Evolutionary conservation across 2,329 filamentous ascomycete genomes (phyloP).

Genomic region (Diaporthe citriasiana): DNA sequence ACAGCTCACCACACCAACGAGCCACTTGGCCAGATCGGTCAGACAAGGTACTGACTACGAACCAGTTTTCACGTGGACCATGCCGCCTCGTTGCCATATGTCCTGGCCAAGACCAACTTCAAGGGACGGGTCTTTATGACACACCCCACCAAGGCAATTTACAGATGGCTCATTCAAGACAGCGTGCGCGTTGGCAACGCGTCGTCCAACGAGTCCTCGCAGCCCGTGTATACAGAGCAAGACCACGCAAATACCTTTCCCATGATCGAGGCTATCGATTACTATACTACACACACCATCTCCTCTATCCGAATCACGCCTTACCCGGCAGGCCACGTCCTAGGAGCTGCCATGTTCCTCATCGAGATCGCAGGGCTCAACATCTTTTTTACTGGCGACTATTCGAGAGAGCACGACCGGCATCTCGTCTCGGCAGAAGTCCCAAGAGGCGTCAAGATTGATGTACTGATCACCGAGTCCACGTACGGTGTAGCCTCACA

Average conservation of each 20-base stretch:
- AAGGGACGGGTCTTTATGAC: slow-evolving; percentile 98
- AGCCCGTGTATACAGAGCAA: slow-evolving; percentile 93
- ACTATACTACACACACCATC: slow-evolving; percentile 97
- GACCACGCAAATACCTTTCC: slow-evolving; percentile 95
- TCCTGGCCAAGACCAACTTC: slow-evolving; percentile 98
- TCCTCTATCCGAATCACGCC: slow-evolving; percentile 97
- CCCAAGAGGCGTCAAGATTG: slow-evolving; percentile 89
- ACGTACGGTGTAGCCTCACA: slow-evolving; percentile 97
- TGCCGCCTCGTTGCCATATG: slow-evolving; percentile 97
- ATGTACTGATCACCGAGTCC: slow-evolving; percentile 97
- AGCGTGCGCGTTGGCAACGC: slow-evolving; percentile 89
- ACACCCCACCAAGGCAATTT: slow-evolving; percentile 98
- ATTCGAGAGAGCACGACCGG: slow-evolving; percentile 94
- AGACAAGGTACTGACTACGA: slow-evolving; percentile 44
- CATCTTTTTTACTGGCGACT: slow-evolving; percentile 97
- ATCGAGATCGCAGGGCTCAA: slow-evolving; percentile 98
- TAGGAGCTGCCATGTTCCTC: slow-evolving; percentile 98
- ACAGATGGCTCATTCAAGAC: slow-evolving; percentile 99
- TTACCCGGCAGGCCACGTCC: slow-evolving; percentile 96
- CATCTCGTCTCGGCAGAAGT: slow-evolving; percentile 96
- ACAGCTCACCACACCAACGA: background rate
- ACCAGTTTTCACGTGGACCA: slow-evolving; percentile 96
- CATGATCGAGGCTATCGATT: slow-evolving; percentile 96
- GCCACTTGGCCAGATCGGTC: slow-evolving; percentile 1
- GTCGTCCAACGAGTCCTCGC: slow-evolving; percentile 72